Percentiles rank a stretch among this genome's conserved stretches.
phyloP scores from a whole-genome alignment of 495 filamentous ascomycete genomes.

The Bathelium albidoporum region DNA sequence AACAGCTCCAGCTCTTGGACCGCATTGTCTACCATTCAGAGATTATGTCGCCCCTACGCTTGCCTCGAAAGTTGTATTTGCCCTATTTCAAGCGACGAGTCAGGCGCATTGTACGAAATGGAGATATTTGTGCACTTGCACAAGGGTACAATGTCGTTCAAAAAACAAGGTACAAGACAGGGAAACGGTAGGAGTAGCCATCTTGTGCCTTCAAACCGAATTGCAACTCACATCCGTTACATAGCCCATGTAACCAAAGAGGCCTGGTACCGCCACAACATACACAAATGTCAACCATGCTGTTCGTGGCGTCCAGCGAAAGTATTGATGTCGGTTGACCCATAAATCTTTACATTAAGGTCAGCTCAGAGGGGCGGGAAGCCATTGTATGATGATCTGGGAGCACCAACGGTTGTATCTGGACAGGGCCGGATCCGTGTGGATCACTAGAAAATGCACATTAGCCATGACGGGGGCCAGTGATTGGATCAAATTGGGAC shows the following conservation, averaged over 20 bases:
- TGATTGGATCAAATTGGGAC: not conserved
- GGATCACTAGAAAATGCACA: constrained; percentile 23
- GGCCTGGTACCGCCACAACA: constrained; percentile 54
- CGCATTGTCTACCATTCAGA: constrained; percentile 41
- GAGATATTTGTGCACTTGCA: no score
- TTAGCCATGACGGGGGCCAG: constrained; percentile 5
- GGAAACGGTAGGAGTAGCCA: not conserved
- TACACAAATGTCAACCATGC: constrained; percentile 69
- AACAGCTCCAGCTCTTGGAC: not conserved
- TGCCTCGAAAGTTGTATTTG: constrained; percentile 75
- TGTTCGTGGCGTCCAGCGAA: constrained; percentile 79
- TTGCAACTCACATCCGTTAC: constrained; percentile 63
- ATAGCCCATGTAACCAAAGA: constrained; percentile 60
- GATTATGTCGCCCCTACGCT: constrained; percentile 73
- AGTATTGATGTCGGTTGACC: constrained; percentile 84
- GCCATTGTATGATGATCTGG: constrained; percentile 1
- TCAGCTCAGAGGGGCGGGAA: not conserved
- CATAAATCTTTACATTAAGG: constrained; percentile 54
- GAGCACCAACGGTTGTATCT: constrained; percentile 34
- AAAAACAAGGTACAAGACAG: no score
- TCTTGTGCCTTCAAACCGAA: not conserved
- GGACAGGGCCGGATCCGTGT: constrained; percentile 32
- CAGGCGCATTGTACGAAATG: not conserved
- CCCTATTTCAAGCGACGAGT: constrained; percentile 44
- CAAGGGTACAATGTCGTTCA: no score